These are phyloP conservation scores for Leccinum pseudoinsigne DNA, from an alignment of 1,284 basidiomycete genomes.

Conservation along the genomic window DNA sequence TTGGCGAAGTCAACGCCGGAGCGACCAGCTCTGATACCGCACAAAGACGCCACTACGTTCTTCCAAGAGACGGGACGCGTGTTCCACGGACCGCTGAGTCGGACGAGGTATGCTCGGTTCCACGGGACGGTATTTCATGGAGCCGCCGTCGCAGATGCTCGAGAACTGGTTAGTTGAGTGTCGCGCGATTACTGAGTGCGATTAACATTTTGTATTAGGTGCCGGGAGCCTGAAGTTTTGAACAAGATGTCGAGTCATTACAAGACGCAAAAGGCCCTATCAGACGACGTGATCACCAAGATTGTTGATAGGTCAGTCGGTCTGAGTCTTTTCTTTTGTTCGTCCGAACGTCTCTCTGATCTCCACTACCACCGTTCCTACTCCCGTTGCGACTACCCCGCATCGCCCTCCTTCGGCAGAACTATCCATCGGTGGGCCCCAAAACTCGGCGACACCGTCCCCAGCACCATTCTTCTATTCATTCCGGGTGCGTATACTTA, in stretches of 20 bases:
- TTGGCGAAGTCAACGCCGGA: constrained; percentile 32
- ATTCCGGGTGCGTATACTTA: constrained; percentile 49
- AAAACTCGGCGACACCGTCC: constrained; percentile 25
- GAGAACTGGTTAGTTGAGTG: constrained; percentile 71
- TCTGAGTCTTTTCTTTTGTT: neutral
- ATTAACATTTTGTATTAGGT: constrained; percentile 40
- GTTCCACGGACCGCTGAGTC: constrained; percentile 74
- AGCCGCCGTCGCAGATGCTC: constrained; percentile 87
- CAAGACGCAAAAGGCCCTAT: constrained; percentile 68
- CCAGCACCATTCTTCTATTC: constrained; percentile 48
- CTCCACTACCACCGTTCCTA: constrained; percentile 39
- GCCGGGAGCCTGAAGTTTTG: constrained; percentile 78
- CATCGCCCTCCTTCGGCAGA: constrained; percentile 38
- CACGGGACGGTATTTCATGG: constrained; percentile 86
- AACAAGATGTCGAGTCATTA: constrained; percentile 72
- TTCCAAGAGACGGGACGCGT: constrained; percentile 89
- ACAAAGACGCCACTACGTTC: constrained; percentile 73
- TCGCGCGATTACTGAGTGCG: neutral
- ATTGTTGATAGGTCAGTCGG: constrained; percentile 70
- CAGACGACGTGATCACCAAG: constrained; percentile 68
- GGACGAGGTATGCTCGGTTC: constrained; percentile 74
- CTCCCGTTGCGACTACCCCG: constrained; percentile 24
- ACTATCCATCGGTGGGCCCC: constrained; percentile 55
- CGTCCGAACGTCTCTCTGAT: too few species aligned
- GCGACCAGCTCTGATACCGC: constrained; percentile 80